Evolutionary conservation across 306 rosid species (phyloP).

Genomic region (Carpinus fangiana): DNA sequence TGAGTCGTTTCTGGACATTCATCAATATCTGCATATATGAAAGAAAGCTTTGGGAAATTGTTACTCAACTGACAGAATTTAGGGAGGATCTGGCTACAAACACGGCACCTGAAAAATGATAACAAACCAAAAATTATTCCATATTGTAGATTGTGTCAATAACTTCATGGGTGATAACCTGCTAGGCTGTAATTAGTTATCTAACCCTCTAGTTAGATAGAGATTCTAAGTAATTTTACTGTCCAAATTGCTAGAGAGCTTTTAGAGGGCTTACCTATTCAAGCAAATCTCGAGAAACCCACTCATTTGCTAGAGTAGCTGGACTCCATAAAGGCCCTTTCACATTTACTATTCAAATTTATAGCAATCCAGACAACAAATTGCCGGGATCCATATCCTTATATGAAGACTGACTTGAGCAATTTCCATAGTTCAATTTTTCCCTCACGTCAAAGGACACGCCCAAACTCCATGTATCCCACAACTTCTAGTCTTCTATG

Average conservation of each 20-base stretch:
- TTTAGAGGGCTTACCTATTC: too few relatives aligned
- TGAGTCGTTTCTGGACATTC: constrained; percentile 89
- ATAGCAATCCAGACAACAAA: too few relatives aligned
- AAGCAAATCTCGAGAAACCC: too few relatives aligned
- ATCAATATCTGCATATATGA: constrained; percentile 78
- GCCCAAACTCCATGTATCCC: not conserved
- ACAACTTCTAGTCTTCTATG: not conserved
- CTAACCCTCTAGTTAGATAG: not conserved
- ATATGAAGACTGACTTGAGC: too few relatives aligned
- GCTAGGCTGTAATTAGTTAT: not conserved
- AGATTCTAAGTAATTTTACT: too few relatives aligned
- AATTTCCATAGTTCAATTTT: too few relatives aligned
- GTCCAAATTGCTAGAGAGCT: too few relatives aligned
- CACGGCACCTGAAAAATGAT: constrained; percentile 63
- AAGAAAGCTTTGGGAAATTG: constrained; percentile 65
- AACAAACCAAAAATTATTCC: not conserved
- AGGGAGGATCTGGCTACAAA: constrained; percentile 80
- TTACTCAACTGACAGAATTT: constrained; percentile 69
- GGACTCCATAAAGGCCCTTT: too few relatives aligned
- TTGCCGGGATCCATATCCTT: too few relatives aligned
- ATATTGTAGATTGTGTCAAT: not conserved
- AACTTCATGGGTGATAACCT: not conserved
- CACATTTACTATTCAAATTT: too few relatives aligned
- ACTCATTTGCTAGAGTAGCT: too few relatives aligned
- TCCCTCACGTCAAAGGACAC: too few relatives aligned